Evolutionary conservation across 768 basidiomycete species (phyloP), one percentile per base, ranked within the genome.

Genomic region (Heimioporus sp.): DNA sequence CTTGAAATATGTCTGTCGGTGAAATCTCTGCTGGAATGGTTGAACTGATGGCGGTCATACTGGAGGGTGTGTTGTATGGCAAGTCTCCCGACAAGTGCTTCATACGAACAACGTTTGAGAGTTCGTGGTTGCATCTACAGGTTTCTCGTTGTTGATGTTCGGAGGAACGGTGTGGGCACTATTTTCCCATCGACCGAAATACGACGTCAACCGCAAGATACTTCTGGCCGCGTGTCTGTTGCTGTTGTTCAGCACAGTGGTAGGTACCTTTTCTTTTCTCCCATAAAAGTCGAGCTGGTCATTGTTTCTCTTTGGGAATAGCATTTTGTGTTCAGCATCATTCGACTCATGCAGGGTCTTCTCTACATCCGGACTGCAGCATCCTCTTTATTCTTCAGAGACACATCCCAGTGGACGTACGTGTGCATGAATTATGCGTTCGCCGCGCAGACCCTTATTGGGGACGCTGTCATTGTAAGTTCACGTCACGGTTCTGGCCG

Each of bases 111-210:
- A 39, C 0, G 20, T 10, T 31, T 52, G 30, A 53, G 2, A 2
- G 6, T 13, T 39, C 17, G 17, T 38, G 19, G 15, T 11, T 11
- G 28, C 5, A 3, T 2, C 1, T 19, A 19, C 30, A 73, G 72
- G 72, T 0, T 70, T 72, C 52, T 73, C 70, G 4, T 32, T 72
- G 19, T 50, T 73, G 32, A 73, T 73, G 72, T 73, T 71, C 53
- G 61, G 62, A 5, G 61, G 55, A 9, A 67, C 70, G 1, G 37
- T 72, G 10, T 69, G 65, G 59, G 58, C 49, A 1, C 39, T 72
- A 15, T 36, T 52, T 9, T 47, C 40, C 20, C 49, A 52, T 16
- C 55, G 38, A 7, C 28, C 44, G 16, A 46, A 46, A 12, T n/a
- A 28, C 10, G 39, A 44, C 12, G 32, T 68, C 24, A 66, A 67